Evolutionary conservation across 352 stramenopile species (phyloP), one percentile per base, ranked within the genome.

Genomic region (Pythium myriotylum): DNA sequence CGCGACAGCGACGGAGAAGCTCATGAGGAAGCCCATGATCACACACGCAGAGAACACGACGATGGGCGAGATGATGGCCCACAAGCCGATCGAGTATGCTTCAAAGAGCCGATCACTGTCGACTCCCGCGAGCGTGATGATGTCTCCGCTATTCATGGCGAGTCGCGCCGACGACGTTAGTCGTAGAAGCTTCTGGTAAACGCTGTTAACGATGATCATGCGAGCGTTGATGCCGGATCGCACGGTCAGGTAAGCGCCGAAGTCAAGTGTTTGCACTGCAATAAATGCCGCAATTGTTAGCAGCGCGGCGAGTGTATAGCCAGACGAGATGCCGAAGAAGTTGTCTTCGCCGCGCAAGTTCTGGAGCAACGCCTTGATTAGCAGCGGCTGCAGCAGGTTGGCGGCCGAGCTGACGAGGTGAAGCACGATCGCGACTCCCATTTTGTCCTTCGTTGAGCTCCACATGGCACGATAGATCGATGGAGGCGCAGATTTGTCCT

Each of bases 81-180:
- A 84, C 4, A 79, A 39, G 0, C 73, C 73, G 33, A 74, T 69
- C n/a, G 73, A 64, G 54, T 77, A 85, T 8, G 74, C 77, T 10
- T 80, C 74, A 20, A 73, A 80, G 10, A 89, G 54, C 0, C 79
- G 79, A 14, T 89, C 79, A 17, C 69, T 77, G 46, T 89, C 79
- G 27, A 82, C 75, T 10, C 69, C 67, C 0, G 76, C 67, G 55
- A 89, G 59, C 22, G 75, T 89, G 62, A 87, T 72, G 59, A 89
- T 86, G 54, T 86, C 77, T 16, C 79, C 77, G 7, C 69, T 82
- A 29, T 70, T 73, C 43, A 79, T 80, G 12, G 65, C 41, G 35
- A 72, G 79, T 9, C 75, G 73, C 2, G 74, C 65, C 14, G 62
- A 66, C 13, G 64, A 76, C n/a, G 77, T 76, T 27, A 88, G 74